These are phyloP conservation scores for Pharus latifolius DNA, from an alignment of 176 grass and related monocot genomes.

Conservation along the genomic window DNA sequence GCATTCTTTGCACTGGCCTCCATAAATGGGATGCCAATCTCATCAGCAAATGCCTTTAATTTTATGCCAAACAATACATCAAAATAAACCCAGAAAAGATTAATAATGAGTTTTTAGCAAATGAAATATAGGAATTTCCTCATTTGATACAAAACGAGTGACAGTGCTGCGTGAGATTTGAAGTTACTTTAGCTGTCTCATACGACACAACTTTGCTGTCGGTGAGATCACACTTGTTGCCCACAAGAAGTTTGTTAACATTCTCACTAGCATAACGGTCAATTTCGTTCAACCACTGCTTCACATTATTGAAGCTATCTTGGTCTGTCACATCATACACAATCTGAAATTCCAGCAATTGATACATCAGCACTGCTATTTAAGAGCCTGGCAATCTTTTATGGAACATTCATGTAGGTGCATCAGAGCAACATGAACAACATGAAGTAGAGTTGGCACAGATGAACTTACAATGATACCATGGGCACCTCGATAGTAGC, in stretches of 20 bases:
- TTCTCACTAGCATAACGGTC: conserved; percentile 91
- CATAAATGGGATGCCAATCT: conserved; percentile 77
- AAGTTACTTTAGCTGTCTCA: conserved; percentile 66
- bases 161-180: background rate
- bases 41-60: conserved; percentile 53
- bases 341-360: conserved; percentile 29
- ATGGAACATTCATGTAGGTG: background rate
- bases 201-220: conserved; percentile 84
- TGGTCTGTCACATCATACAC: conserved; percentile 96
- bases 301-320: conserved; percentile 95
- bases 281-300: conserved; percentile 88
- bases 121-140: too few species aligned
- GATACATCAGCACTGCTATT: too few species aligned
- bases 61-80: background rate
- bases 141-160: background rate
- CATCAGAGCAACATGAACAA: background rate
- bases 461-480: conserved; percentile 68
- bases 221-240: conserved; percentile 78
- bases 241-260: conserved; percentile 88
- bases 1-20: conserved; percentile 70
- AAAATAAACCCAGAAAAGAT: background rate
- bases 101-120: too few species aligned
- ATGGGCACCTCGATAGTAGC: conserved; percentile 88
- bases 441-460: background rate
- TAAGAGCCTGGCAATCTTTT: too few species aligned